Evolutionary conservation across 371 early-diverging fungal species (phyloP), one percentile per base, ranked within the genome.

Genomic region (Batrachochytrium dendrobatidis): DNA sequence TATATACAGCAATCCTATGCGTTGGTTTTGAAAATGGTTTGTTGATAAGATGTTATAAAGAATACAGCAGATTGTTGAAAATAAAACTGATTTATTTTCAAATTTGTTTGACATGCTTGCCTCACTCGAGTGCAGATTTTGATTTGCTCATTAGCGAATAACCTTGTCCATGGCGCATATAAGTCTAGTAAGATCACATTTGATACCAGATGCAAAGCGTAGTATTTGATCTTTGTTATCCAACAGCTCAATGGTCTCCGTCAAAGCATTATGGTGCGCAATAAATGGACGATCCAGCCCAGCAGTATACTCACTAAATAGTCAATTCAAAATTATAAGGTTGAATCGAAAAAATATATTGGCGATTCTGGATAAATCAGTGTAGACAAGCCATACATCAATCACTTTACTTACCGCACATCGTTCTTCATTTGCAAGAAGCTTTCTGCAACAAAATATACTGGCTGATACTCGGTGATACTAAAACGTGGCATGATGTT

Each of bases 381-480:
- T n/a, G n/a, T n/a, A n/a, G n/a, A n/a, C 15, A 7, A 15, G 56
- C 26, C 28, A 10, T 7, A 25, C n/a, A 39, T 12, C 12, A 15
- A n/a, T 12, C 39, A 39, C n/a, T n/a, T 15, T 12, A 39, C 55
- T 10, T 31, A 63, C 63, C 90, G 84, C 35, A 96, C 88, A 63
- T 91, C 85, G 63, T 87, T 86, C 77, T 92, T 91, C 29, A 94
- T 93, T 70, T 90, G 88, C 61, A 86, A 84, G 79, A 97, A 95
- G 51, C 87, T 87, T 26, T 94, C 92, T 3, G 96, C 95, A 6
- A 97, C 92, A 79, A 87, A 97, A 70, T 97, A 97, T 18, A 86
- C 62, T 3, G 95, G 94, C 74, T 97, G 98, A 83, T 87, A 97
- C 64, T 89, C 83, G 10, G 93, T 93, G 65, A 95, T 91, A 24